These are phyloP conservation scores for Coniella vitis DNA, from an alignment of 2,329 filamentous ascomycete species.

Conservation along the genomic window DNA sequence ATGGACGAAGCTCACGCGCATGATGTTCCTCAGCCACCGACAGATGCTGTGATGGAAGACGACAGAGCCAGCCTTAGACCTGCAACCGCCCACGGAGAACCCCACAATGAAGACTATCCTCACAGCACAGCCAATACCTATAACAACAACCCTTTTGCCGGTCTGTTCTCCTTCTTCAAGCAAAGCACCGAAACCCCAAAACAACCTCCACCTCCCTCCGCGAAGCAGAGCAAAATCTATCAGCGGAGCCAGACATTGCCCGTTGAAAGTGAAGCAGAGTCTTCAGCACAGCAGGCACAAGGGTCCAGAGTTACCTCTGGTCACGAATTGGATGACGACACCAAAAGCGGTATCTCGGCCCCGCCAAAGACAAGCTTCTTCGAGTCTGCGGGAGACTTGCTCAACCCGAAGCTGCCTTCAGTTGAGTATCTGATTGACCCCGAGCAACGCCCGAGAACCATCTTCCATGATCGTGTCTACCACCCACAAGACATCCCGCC, in stretches of 20 bases:
- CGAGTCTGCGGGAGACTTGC: slow-evolving; percentile 85
- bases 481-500: slow-evolving; percentile 88
- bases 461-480: slow-evolving; percentile 95
- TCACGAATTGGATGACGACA: slow-evolving; percentile 38
- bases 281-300: slow-evolving; percentile 27
- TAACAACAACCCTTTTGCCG: slow-evolving; percentile 48
- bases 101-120: slow-evolving; percentile 20
- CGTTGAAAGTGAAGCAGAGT: slow-evolving; percentile 30
- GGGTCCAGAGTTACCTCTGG: slow-evolving; percentile 42
- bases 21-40: slow-evolving; percentile 65
- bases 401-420: slow-evolving; percentile 82
- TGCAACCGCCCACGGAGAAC: slow-evolving; percentile 28
- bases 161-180: slow-evolving; percentile 66
- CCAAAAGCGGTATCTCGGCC: slow-evolving; percentile 45
- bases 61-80: slow-evolving; percentile 52
- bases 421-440: slow-evolving; percentile 80
- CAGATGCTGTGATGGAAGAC: slow-evolving; percentile 60
- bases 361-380: slow-evolving; percentile 91
- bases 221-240: slow-evolving; percentile 63
- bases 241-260: slow-evolving; percentile 70
- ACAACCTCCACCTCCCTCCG: slow-evolving; percentile 38
- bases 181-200: slow-evolving; percentile 49
- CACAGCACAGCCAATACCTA: slow-evolving; percentile 28
- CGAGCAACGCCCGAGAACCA: slow-evolving; percentile 72
- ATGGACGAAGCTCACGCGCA: slow-evolving; percentile 31